Percentiles rank a stretch among this genome's conserved stretches.
Conservation (phyloP, 2,329 filamentous ascomycete species). For the Fusarium ambrosium region DNA sequence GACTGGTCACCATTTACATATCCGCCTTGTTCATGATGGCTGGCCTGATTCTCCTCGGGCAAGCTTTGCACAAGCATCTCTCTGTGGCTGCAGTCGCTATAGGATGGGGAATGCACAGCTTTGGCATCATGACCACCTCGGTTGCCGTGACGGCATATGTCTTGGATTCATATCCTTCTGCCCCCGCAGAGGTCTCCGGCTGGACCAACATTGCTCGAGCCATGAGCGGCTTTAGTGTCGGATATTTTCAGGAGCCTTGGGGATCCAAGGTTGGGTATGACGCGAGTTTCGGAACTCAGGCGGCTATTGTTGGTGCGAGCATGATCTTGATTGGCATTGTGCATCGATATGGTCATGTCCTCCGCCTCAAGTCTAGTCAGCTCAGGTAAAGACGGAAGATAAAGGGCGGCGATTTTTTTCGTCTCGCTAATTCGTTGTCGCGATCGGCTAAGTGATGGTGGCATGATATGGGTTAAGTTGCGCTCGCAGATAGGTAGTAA, state of each 20-base stretch:
- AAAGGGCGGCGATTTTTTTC: not conserved
- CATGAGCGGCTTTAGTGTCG: conserved; percentile 62
- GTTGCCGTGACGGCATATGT: conserved; percentile 63
- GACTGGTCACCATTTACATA: conserved; percentile 63
- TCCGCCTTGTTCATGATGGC: conserved; percentile 63
- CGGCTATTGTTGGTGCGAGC: conserved; percentile 41
- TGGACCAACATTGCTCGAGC: conserved; percentile 57
- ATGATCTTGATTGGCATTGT: conserved; percentile 47
- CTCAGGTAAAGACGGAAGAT: conserved; percentile 13
- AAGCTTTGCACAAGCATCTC: conserved; percentile 60
- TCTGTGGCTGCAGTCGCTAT: conserved; percentile 46
- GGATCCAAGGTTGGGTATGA: conserved; percentile 53
- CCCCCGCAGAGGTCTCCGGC: conserved; percentile 60
- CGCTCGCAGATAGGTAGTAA: not conserved
- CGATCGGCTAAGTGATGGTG: not conserved
- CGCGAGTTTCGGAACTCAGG: conserved; percentile 57
- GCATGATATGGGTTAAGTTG: not conserved
- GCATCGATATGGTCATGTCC: conserved; percentile 21
- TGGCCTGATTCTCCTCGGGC: conserved; percentile 66
- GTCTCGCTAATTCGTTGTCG: not conserved
- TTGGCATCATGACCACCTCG: conserved; percentile 66
- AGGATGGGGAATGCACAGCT: conserved; percentile 67
- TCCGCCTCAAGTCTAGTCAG: conserved; percentile 23
- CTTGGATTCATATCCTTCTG: conserved; percentile 64
- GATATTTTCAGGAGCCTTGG: conserved; percentile 64